Evolutionary conservation across 2,329 filamentous ascomycete genomes (phyloP).

Genomic region (Cladosporium colombiae): DNA sequence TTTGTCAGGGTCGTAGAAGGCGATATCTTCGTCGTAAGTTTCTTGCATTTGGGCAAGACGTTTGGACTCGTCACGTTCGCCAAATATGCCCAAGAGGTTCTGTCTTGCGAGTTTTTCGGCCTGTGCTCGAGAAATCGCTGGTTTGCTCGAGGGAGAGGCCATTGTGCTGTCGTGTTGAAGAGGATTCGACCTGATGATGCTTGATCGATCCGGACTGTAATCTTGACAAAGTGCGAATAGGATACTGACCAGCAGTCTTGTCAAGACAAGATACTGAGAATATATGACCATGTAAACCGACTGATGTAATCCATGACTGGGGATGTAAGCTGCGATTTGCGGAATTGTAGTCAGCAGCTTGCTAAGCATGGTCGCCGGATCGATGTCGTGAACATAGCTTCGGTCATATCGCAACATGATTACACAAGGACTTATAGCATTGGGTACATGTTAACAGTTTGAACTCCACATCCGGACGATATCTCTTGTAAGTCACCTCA

Average conservation of each 20-base stretch:
- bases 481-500: no score
- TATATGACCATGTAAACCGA: background rate
- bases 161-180: background rate
- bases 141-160: background rate
- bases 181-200: background rate
- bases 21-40: background rate
- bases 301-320: background rate
- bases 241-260: background rate
- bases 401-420: no score
- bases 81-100: background rate
- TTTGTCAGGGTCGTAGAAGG: background rate
- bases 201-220: background rate
- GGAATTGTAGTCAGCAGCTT: background rate
- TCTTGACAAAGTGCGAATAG: background rate
- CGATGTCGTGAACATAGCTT: background rate
- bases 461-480: no score
- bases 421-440: no score
- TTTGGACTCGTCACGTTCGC: background rate
- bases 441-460: no score
- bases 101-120: background rate
- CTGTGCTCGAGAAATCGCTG: background rate
- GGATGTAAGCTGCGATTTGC: background rate
- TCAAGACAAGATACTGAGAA: background rate
- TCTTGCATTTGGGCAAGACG: background rate
- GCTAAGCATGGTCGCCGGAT: background rate